Conservation (phyloP, 2,329 filamentous ascomycete species). For the Rhynchosporium agropyri region DNA sequence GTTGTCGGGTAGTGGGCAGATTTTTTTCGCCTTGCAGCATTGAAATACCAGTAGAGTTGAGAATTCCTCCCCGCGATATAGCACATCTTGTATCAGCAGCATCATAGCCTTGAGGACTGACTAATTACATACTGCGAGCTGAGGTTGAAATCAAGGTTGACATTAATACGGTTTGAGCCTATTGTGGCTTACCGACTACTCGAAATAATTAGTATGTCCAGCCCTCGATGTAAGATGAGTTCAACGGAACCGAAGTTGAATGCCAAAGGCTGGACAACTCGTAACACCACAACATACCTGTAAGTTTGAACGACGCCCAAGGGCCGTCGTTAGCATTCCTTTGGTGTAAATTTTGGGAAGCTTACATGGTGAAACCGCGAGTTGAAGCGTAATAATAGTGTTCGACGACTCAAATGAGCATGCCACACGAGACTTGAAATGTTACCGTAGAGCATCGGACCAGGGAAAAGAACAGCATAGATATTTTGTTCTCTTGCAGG, state of each 20-base stretch:
- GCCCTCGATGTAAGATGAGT: too few relatives aligned
- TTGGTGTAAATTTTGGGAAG: background rate
- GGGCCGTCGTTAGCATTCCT: conserved; percentile 65
- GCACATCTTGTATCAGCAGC: conserved; percentile 51
- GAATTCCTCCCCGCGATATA: conserved; percentile 59
- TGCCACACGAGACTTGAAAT: background rate
- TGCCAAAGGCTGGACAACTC: too few relatives aligned
- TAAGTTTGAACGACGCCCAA: conserved; percentile 70
- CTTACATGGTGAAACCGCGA: background rate
- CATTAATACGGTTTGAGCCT: conserved; percentile 56
- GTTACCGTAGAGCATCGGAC: too few relatives aligned
- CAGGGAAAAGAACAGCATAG: too few relatives aligned
- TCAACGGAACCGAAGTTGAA: too few relatives aligned
- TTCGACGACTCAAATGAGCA: background rate
- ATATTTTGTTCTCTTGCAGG: too few relatives aligned
- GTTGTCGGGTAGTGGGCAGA: conserved; percentile 26
- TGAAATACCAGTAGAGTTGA: conserved; percentile 47
- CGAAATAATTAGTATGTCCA: too few relatives aligned
- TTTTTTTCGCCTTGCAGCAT: conserved; percentile 37
- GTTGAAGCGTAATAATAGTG: background rate
- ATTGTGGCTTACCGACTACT: conserved; percentile 54
- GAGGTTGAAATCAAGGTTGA: conserved; percentile 54
- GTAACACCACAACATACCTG: conserved; percentile 24
- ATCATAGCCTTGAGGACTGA: conserved; percentile 57
- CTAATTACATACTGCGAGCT: conserved; percentile 69